phyloP scores from a whole-genome alignment of 208 protist genomes.

The Tritrichomonas musculus region DNA sequence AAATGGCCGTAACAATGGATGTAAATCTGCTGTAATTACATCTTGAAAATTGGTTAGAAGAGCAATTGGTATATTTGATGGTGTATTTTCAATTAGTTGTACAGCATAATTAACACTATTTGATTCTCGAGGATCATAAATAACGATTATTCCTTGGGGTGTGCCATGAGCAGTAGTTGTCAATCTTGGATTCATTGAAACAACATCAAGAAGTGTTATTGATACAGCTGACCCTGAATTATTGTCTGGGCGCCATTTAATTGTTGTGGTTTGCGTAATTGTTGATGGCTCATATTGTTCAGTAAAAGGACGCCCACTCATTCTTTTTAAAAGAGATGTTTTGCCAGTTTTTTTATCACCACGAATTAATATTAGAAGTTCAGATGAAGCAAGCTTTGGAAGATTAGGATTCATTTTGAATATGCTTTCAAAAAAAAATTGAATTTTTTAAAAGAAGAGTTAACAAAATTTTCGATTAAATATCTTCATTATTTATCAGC shows the following conservation, averaged over 20 bases:
- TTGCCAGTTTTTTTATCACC: neutral
- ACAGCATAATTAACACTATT: neutral
- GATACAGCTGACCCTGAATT: neutral
- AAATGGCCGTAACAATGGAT: neutral
- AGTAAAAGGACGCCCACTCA: neutral
- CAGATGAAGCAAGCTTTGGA: neutral
- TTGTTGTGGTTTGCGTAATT: neutral
- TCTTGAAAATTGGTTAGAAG: constrained; percentile 31
- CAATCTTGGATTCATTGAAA: neutral
- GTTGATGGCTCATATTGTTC: neutral
- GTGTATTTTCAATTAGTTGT: neutral
- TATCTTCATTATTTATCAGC: no score
- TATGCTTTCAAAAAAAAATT: no score
- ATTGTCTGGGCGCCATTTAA: neutral
- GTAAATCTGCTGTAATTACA: constrained; percentile 11
- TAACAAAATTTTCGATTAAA: no score
- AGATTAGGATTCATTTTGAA: no score
- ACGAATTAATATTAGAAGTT: neutral
- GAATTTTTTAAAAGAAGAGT: no score
- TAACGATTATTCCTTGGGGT: constrained; percentile 1
- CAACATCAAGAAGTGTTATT: neutral
- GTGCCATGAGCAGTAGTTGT: neutral
- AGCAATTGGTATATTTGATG: neutral
- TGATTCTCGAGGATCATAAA: neutral
- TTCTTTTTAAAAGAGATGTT: neutral